A percentile compares a stretch with the other conserved stretches of the same genome.
Evolutionary conservation across 805 yeast genomes (phyloP).

Genomic region (Saccharomycopsis synnaedendra): DNA sequence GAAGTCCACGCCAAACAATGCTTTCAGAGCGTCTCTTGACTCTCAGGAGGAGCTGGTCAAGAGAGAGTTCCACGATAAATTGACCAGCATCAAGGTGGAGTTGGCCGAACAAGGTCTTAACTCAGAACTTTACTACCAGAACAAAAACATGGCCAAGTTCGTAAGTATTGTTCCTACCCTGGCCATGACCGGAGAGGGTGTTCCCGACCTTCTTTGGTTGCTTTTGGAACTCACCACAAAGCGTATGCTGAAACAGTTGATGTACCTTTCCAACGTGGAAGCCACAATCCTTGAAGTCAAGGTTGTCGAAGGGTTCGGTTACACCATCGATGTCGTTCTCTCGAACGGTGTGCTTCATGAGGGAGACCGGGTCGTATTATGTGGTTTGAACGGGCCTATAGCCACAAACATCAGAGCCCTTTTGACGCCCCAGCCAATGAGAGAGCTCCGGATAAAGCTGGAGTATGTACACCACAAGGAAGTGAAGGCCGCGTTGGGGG

Average conservation of each 20-base stretch:
- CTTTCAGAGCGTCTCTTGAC: conserved; percentile 88
- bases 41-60: conserved; percentile 78
- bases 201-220: conserved; percentile 95
- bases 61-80: conserved; percentile 84
- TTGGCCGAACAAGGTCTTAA: conserved; percentile 97
- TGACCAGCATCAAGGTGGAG: conserved; percentile 74
- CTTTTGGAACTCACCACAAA: conserved; percentile 91
- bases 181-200: conserved; percentile 99
- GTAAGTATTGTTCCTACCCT: conserved; percentile 98
- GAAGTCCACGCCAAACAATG: conserved; percentile 82
- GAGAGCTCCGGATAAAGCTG: conserved; percentile 94
- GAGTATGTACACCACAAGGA: conserved; percentile 94
- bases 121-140: conserved; percentile 92
- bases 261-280: conserved; percentile 87
- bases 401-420: conserved; percentile 93
- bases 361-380: conserved; percentile 89
- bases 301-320: conserved; percentile 97
- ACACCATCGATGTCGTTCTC: conserved; percentile 93
- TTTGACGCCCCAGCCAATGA: conserved; percentile 93
- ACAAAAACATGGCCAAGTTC: conserved; percentile 84
- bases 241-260: conserved; percentile 97
- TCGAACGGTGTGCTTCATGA: conserved; percentile 94
- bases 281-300: conserved; percentile 96
- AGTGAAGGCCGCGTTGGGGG: conserved; percentile 98
- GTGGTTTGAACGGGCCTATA: conserved; percentile 98